A percentile compares a stretch with the other conserved stretches of the same genome.
These are phyloP conservation scores for Mycena pura DNA, from an alignment of 768 basidiomycete genomes.

Conservation along the genomic window DNA sequence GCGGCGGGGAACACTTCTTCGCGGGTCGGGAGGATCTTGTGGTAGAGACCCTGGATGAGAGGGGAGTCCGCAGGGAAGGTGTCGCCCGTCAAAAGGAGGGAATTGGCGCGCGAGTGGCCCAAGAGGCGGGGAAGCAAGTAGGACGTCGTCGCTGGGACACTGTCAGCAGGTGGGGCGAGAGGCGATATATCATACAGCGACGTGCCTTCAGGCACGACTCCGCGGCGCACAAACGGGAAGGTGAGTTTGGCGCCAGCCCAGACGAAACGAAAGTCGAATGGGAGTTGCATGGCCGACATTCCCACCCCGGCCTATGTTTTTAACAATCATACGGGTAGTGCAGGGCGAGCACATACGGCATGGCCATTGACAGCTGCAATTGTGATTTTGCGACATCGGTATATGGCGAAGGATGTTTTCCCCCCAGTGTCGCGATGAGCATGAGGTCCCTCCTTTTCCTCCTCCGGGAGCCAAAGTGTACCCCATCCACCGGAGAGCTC, in stretches of 20 bases:
- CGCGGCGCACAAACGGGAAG: constrained; percentile 57
- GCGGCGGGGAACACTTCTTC: constrained; percentile 61
- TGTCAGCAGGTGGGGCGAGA: background rate
- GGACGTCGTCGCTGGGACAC: constrained; percentile 41
- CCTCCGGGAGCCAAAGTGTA: constrained; percentile 44
- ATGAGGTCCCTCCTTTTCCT: constrained; percentile 54
- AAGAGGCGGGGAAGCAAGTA: constrained; percentile 63
- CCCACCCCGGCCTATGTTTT: constrained; percentile 52
- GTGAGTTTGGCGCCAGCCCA: constrained; percentile 58
- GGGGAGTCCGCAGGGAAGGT: constrained; percentile 53
- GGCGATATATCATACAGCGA: background rate
- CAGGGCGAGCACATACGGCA: constrained; percentile 42
- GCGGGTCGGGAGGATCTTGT: constrained; percentile 53
- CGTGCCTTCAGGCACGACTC: constrained; percentile 56
- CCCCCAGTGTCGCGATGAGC: constrained; percentile 61
- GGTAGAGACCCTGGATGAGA: constrained; percentile 50
- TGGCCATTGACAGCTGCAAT: constrained; percentile 59
- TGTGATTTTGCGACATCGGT: constrained; percentile 61
- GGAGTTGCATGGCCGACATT: constrained; percentile 55
- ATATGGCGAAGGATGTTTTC: constrained; percentile 50
- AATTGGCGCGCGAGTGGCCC: constrained; percentile 56
- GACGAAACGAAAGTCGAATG: constrained; percentile 58
- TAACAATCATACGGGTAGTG: background rate
- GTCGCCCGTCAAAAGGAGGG: constrained; percentile 56
- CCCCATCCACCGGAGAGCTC: constrained; percentile 59